These are phyloP conservation scores for Peronosclerospora sorghi DNA, from an alignment of 352 stramenopile species.

Conservation along the genomic window DNA sequence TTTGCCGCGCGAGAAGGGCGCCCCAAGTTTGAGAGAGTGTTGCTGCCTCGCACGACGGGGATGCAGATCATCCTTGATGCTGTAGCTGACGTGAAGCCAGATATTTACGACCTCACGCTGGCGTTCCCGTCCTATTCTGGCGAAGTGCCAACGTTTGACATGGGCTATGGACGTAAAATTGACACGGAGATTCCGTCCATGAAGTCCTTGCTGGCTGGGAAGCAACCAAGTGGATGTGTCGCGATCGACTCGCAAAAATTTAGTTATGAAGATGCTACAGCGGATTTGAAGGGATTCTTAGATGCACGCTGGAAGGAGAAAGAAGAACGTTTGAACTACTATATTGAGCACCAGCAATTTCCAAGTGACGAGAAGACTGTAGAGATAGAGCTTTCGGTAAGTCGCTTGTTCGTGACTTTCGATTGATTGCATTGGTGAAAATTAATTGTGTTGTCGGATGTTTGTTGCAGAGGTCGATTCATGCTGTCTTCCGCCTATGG, in stretches of 20 bases:
- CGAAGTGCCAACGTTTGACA: constrained; percentile 81
- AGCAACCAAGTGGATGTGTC: constrained; percentile 29
- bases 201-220: constrained; percentile 55
- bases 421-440: not conserved
- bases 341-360: constrained; percentile 65
- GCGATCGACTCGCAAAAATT: constrained; percentile 56
- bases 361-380: constrained; percentile 16
- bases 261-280: constrained; percentile 41
- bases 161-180: constrained; percentile 76
- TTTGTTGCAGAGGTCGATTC: constrained; percentile 39
- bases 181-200: constrained; percentile 81
- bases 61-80: constrained; percentile 89
- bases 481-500: constrained; percentile 64
- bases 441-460: not conserved
- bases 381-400: constrained; percentile 30
- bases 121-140: constrained; percentile 76
- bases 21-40: constrained; percentile 84
- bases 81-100: constrained; percentile 68
- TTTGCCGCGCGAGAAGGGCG: constrained; percentile 65
- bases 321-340: constrained; percentile 59
- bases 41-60: constrained; percentile 87
- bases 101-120: constrained; percentile 92
- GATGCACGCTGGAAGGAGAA: constrained; percentile 70
- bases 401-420: not conserved
- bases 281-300: constrained; percentile 47